Evolutionary conservation across 1,284 basidiomycete species (phyloP), one percentile per base, ranked within the genome.

Genomic region (Ganoderma boninense): DNA sequence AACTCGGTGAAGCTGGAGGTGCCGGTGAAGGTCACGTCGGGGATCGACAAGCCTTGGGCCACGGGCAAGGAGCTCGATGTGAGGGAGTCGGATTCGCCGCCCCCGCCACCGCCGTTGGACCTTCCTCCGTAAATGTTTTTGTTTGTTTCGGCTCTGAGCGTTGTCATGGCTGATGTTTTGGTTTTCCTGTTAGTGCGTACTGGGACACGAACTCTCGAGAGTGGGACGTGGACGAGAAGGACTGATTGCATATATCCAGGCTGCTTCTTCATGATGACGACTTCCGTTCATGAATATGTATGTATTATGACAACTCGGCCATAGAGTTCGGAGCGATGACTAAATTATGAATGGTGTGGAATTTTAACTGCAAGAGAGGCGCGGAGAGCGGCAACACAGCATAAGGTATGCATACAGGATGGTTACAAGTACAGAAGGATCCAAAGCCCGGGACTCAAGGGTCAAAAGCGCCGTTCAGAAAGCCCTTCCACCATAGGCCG

Each of bases 1-100:
- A 74, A 74, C 42, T 44, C 63, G 61, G 20, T 72, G 4, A 38
- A 56, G 29, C 32, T 70, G 13, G 56, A 59, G n/a, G 43, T 72
- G 43, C 73, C 71, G 6, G 63, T 72, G n/a, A 64, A 26, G 0
- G 44, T 74, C 35, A 66, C 69, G 4, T 74, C 71, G 2, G 71
- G 73, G 2, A 64, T 74, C 38, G 66, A 68, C 16, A 23, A 42
- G 29, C 54, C 69, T 8, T 8, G 69, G 6, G 60, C 61, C 35
- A 32, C 29, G 4, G 29, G 29, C 29, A 63, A 32, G 18, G 66
- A 64, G 6, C 38, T 38, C 38, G 29, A 32, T 8, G 54, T 56
- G 10, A 18, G 44, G 16, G 23, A 20, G 2, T 26, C 23, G 13
- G 66, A 23, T 6, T n/a, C 46, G 26, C 2, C 23, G 49, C 35